Base-by-base conservation (phyloP, 352 stramenopile species). In the Globisporangium acanthophoron region DNA sequence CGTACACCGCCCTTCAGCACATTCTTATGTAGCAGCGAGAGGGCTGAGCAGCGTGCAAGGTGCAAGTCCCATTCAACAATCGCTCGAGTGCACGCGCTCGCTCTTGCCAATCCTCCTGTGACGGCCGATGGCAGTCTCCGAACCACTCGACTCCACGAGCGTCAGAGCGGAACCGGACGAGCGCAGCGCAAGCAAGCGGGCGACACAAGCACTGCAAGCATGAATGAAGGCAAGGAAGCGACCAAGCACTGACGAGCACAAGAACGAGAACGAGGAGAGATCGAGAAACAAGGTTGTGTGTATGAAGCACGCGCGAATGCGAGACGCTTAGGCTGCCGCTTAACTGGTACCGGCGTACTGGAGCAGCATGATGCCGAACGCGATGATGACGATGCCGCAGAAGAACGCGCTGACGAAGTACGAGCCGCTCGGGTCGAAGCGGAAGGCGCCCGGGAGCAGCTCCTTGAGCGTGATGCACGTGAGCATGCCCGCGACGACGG, bases 401-500 rank as follows among this genome's bases (percentile, higher is more conserved):
- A 89, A 78, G 50, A 96, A 78, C 27, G 80, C 78, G 58, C 79
- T 64, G 27, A 90, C 92, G n/a, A 95, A 90, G 61, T 92, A 76
- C 47, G 76, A 88, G 63, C 91, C 83, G 46, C 84, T 73, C 29
- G 80, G 79, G 62, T 95, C 86, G 62, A 96, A 96, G 51, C 76
- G 69, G 78, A 96, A 87, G 12, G 88, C 88, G 3, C 88, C 95
- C 12, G 91, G 89, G 18, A 98, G 62, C 15, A 98, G 68, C 62
- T 98, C 93, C 58, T 90, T 87, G 51, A 92, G 65, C 43, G 79
- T 87, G 64, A 98, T 97, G 46, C 85, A 87, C 24, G 97, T 78
- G 77, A 98, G 96, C 88, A 98, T 98, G 49, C 96, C 96, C 9
- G 76, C 74, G 18, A 98, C 93, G 9, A 97, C 29, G 2, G 80